Evolutionary conservation across 2,329 filamentous ascomycete species (phyloP).

Genomic region (Podosphaera fusca): DNA sequence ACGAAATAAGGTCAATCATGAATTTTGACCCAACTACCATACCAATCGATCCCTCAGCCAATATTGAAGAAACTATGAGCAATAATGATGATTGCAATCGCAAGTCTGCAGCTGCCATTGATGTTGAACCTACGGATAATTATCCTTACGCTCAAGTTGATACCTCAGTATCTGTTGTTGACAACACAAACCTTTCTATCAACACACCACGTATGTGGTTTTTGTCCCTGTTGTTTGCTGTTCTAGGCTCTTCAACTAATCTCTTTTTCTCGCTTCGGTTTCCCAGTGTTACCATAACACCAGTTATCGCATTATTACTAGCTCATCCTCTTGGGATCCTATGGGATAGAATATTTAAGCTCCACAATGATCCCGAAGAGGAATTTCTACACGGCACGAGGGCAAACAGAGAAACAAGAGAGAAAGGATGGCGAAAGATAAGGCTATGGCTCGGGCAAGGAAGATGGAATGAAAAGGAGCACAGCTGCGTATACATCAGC

Average conservation of each 20-base stretch:
- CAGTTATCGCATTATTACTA: conserved; percentile 65
- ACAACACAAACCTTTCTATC: conserved; percentile 58
- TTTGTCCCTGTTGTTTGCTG: conserved; percentile 55
- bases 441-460: conserved; percentile 61
- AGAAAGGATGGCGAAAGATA: conserved; percentile 18
- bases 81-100: conserved; percentile 7
- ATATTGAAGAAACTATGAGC: neutral
- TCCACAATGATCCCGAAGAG: conserved; percentile 27
- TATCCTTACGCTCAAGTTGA: conserved; percentile 60
- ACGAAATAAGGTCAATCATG: neutral
- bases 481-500: conserved; percentile 72
- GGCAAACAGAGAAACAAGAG: conserved; percentile 5
- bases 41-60: neutral
- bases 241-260: conserved; percentile 64
- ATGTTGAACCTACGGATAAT: conserved; percentile 37
- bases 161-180: conserved; percentile 53
- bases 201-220: conserved; percentile 77
- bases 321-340: conserved; percentile 63
- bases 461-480: conserved; percentile 71
- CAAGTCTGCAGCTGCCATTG: conserved; percentile 19
- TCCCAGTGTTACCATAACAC: conserved; percentile 73
- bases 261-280: conserved; percentile 78
- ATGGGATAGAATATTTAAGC: conserved; percentile 54
- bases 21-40: neutral
- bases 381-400: conserved; percentile 30